Conservation (phyloP, 306 rosid species). For the Glycine latifolia region DNA sequence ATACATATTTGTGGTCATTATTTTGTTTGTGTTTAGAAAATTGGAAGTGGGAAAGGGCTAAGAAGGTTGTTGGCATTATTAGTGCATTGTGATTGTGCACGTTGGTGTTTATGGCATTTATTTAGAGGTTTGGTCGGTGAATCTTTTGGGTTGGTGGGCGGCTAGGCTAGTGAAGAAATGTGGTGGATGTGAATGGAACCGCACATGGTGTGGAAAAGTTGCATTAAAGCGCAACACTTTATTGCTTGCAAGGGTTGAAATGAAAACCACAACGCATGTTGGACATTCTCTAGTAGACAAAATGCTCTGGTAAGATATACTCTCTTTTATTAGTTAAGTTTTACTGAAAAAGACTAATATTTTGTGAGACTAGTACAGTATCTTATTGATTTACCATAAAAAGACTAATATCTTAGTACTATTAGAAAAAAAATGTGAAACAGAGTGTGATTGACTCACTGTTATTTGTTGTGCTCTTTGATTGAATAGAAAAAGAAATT, state of each 20-base stretch:
- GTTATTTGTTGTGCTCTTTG: neutral
- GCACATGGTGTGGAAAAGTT: constrained; percentile 27
- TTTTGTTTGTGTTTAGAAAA: neutral
- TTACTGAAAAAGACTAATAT: no score
- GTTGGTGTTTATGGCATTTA: neutral
- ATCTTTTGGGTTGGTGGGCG: constrained; percentile 39
- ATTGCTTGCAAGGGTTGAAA: neutral
- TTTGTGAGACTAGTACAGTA: no score
- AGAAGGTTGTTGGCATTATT: neutral
- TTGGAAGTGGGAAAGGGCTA: neutral
- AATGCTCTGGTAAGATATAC: no score
- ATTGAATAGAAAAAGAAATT: neutral
- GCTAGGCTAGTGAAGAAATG: neutral
- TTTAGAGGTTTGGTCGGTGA: constrained; percentile 14
- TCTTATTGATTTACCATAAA: no score
- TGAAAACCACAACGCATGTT: no score
- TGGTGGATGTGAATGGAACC: neutral
- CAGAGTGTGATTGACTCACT: no score
- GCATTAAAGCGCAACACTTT: neutral
- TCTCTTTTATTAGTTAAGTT: no score
- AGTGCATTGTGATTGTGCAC: neutral
- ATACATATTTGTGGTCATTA: no score
- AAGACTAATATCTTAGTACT: no score
- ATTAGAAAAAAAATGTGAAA: no score
- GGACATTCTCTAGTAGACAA: no score